Conservation (phyloP, 352 stramenopile species). For the Globisporangium canariense region DNA sequence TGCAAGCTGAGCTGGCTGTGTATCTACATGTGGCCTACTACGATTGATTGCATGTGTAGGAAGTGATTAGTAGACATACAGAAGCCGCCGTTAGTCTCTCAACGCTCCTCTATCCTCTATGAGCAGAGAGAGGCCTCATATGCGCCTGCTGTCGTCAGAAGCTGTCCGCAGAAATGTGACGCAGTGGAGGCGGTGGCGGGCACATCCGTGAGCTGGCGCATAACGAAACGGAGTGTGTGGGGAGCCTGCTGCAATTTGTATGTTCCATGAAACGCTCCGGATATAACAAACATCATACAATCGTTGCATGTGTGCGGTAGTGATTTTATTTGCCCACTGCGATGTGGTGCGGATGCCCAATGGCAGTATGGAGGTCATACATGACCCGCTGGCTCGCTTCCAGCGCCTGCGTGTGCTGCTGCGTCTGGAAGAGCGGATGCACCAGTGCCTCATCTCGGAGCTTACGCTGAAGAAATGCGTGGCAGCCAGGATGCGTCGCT, state of each 20-base stretch:
- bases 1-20: not conserved
- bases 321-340: constrained; percentile 12
- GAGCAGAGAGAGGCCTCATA: constrained; percentile 18
- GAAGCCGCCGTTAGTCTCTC: constrained; percentile 12
- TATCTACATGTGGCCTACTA: not conserved
- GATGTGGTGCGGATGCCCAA: constrained; percentile 27
- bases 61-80: not conserved
- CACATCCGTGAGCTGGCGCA: constrained; percentile 35
- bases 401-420: constrained; percentile 28
- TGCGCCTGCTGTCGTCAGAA: constrained; percentile 3
- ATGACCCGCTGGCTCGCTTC: constrained; percentile 41
- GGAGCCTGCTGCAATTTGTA: constrained; percentile 73
- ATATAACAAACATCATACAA: constrained; percentile 23
- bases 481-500: constrained; percentile 20
- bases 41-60: constrained; percentile 7
- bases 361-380: constrained; percentile 27
- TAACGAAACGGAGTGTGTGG: constrained; percentile 64
- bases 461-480: constrained; percentile 16
- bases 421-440: constrained; percentile 37
- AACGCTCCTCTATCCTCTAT: constrained; percentile 15
- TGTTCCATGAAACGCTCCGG: constrained; percentile 73
- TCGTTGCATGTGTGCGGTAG: not conserved
- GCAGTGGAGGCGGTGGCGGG: constrained; percentile 13
- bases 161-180: constrained; percentile 42
- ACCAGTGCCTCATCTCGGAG: constrained; percentile 21